Evolutionary conservation across 2,329 filamentous ascomycete species (phyloP), one percentile per base, ranked within the genome.

Genomic region (Penicillium fuscoglaucum): DNA sequence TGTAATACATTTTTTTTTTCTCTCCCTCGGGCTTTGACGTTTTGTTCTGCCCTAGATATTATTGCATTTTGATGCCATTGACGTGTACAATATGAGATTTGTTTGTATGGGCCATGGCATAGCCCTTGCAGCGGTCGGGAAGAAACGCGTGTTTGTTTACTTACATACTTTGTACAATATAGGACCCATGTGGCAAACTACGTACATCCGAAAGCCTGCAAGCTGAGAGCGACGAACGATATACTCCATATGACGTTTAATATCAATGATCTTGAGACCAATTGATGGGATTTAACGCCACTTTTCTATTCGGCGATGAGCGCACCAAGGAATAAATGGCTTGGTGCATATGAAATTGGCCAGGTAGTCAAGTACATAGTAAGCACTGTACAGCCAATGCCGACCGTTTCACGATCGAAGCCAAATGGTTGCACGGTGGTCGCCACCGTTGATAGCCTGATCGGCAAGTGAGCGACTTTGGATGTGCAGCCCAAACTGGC

Each of bases 371-470:
- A 33, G 46, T 26, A 19, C 26, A 21, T 6, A 26, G 35, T 45
- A 37, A 37, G 39, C n/a, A 37, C 19, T 29, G 35, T 28, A 39
- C 37, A 52, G 52, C 60, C 58, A 66, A 64, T 67, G 54, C 58
- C 63, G 66, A 63, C 64, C 56, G 63, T 67, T 68, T 65, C 58
- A 66, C 54, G 61, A 68, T 66, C 29, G 49, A 47, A 26, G 29
- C 21, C 50, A 53, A 19, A 56, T 45, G 54, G 62, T 65, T 52
- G 62, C 55, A 66, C 64, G 57, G 54, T 62, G 44, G 49, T 62
- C 35, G 61, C 65, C 63, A 66, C 65, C 61, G 61, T 61, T 66
- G 57, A 64, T 66, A 58, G 60, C 39, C 46, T 61, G 64, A 65
- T 66, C 64, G 62, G 59, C 59, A 58, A 52, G 55, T 59, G 55